Evolutionary conservation across 2,329 filamentous ascomycete genomes (phyloP).

Genomic region (Botrytis galanthina): DNA sequence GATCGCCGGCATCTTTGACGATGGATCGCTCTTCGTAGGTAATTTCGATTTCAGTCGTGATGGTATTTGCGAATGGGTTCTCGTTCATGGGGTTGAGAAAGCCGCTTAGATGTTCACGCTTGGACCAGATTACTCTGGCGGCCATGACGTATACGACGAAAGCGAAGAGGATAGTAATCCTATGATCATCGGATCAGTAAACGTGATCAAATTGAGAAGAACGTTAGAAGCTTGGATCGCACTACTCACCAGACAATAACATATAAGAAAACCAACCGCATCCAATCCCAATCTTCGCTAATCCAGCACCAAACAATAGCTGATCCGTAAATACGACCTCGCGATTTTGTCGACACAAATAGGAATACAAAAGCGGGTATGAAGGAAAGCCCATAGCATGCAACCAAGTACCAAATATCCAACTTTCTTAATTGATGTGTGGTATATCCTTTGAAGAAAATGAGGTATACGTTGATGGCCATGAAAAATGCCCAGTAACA

Average conservation of each 20-base stretch:
- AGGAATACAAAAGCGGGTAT: constrained; percentile 51
- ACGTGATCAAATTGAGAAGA: constrained; percentile 29
- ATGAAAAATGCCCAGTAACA: constrained; percentile 55
- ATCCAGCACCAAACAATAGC: constrained; percentile 76
- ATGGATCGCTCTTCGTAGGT: constrained; percentile 46
- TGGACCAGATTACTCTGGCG: constrained; percentile 60
- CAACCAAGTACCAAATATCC: constrained; percentile 53
- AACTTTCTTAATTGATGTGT: constrained; percentile 48
- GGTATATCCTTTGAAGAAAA: constrained; percentile 54
- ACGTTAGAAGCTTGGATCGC: background rate
- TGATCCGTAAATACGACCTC: constrained; percentile 39
- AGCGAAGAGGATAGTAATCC: constrained; percentile 55
- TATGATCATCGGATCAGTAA: constrained; percentile 12
- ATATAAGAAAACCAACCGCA: constrained; percentile 73
- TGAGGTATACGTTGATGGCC: constrained; percentile 59
- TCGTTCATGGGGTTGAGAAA: constrained; percentile 51
- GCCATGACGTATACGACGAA: constrained; percentile 63
- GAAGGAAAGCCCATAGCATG: constrained; percentile 54
- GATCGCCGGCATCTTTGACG: constrained; percentile 22
- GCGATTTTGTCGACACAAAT: constrained; percentile 43
- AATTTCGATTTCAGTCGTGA: constrained; percentile 38
- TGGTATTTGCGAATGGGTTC: constrained; percentile 40
- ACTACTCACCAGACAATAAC: constrained; percentile 57
- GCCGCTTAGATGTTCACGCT: constrained; percentile 60
- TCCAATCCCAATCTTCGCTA: constrained; percentile 60